Evolutionary conservation across 23 red algal genomes (phyloP).

Genomic region (Pyropia haitanensis): DNA sequence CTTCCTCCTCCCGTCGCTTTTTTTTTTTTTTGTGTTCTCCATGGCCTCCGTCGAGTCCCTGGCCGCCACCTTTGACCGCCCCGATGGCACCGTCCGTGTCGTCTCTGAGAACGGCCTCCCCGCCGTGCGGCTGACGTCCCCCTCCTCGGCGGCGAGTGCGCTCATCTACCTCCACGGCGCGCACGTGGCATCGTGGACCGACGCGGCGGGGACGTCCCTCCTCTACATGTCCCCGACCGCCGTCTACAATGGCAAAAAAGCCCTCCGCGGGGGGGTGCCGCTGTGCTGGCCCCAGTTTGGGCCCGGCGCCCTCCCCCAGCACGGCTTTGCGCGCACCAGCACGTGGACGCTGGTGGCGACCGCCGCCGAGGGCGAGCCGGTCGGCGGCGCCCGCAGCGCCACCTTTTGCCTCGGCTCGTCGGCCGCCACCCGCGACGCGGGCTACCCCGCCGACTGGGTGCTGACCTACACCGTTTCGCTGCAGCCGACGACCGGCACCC

Average conservation of each 20-base stretch:
- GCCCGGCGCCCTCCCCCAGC: slow-evolving; percentile 34
- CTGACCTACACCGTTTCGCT: slow-evolving; percentile 11
- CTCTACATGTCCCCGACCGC: slow-evolving; percentile 66
- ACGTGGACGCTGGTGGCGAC: slow-evolving; percentile 38
- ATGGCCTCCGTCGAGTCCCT: no score
- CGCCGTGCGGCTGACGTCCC: no score
- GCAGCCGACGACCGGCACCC: slow-evolving; percentile 6
- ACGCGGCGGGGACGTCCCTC: slow-evolving; percentile 23
- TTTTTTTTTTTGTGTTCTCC: no score
- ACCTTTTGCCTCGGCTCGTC: slow-evolving; percentile 23
- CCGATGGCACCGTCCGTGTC: no score
- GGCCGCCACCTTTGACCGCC: no score
- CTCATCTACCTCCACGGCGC: slow-evolving; percentile 76
- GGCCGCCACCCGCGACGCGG: slow-evolving; percentile 18
- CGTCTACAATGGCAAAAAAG: slow-evolving; percentile 56
- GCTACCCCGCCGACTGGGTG: slow-evolving; percentile 16
- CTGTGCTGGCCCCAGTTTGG: slow-evolving; percentile 97
- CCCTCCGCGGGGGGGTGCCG: slow-evolving; percentile 91
- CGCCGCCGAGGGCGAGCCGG: neutral
- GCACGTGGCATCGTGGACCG: slow-evolving; percentile 73
- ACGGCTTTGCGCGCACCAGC: slow-evolving; percentile 70
- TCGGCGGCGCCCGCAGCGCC: slow-evolving; percentile 1
- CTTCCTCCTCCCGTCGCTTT: no score
- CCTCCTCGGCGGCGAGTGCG: slow-evolving; percentile 2
- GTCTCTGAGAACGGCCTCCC: no score